phyloP scores from a whole-genome alignment of 176 grass and related monocot species.

The Leersia perrieri region DNA sequence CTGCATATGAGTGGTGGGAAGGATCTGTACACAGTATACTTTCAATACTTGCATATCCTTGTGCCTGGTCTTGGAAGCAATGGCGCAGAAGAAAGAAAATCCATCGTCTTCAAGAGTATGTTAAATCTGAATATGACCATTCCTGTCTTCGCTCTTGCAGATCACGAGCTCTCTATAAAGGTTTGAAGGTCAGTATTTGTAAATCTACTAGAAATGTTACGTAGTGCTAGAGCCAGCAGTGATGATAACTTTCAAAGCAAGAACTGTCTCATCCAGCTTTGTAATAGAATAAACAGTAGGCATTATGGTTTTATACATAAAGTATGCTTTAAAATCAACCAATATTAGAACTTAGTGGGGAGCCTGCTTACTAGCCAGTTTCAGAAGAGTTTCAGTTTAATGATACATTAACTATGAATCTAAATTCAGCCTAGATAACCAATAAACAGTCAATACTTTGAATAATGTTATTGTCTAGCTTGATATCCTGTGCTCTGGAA shows the following conservation, averaged over 20 bases:
- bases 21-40: conserved; percentile 96
- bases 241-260: background rate
- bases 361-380: background rate
- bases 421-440: background rate
- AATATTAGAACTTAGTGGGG: background rate
- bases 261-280: background rate
- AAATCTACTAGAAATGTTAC: background rate
- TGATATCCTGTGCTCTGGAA: conserved; percentile 1
- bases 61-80: conserved; percentile 99
- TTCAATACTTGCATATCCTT: conserved; percentile 92
- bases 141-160: conserved; percentile 96
- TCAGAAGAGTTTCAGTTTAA: conserved; percentile 7
- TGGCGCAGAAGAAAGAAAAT: conserved; percentile 94
- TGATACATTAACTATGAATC: conserved; percentile 7
- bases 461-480: background rate
- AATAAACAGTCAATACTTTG: background rate
- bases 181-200: conserved; percentile 79
- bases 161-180: conserved; percentile 99
- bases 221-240: background rate
- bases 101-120: conserved; percentile 87
- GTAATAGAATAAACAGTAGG: background rate
- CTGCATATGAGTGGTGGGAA: conserved; percentile 99
- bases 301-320: background rate
- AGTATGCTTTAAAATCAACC: background rate
- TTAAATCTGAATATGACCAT: conserved; percentile 97